These are phyloP conservation scores for Peterozyma xylosa DNA, from an alignment of 805 yeast species.

Conservation along the genomic window DNA sequence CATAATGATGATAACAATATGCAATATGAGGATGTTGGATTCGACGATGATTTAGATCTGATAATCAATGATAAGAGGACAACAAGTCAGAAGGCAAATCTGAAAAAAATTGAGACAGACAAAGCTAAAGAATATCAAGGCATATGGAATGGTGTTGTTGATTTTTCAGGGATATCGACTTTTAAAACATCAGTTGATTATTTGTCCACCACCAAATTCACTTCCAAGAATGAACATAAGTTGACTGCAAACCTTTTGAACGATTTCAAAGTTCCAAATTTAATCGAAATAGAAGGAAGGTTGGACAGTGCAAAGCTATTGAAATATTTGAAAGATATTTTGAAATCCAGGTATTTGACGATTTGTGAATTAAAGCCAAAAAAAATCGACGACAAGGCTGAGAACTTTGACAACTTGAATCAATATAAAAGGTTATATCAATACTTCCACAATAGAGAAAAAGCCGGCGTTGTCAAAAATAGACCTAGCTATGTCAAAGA, in stretches of 20 bases:
- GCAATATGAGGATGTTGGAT: conserved; percentile 15
- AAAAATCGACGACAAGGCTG: conserved; percentile 14
- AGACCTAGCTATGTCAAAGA: conserved; percentile 50
- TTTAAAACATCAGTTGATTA: conserved; percentile 5
- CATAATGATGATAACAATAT: background rate
- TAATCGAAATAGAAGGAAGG: conserved; percentile 47
- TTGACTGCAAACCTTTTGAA: conserved; percentile 1
- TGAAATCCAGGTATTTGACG: conserved; percentile 43
- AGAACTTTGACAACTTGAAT: conserved; percentile 16
- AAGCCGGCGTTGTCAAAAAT: conserved; percentile 54
- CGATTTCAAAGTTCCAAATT: conserved; percentile 1
- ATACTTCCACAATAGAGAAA: conserved; percentile 36
- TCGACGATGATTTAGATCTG: conserved; percentile 27
- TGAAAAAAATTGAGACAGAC: background rate
- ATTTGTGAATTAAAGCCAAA: conserved; percentile 33
- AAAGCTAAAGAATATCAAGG: conserved; percentile 4
- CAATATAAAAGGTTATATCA: conserved; percentile 28
- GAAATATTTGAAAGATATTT: conserved; percentile 42
- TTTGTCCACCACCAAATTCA: conserved; percentile 3
- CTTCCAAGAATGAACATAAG: background rate
- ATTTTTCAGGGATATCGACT: conserved; percentile 9
- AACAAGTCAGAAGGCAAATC: conserved; percentile 6
- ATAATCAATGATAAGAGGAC: conserved; percentile 19
- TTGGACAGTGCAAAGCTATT: conserved; percentile 48
- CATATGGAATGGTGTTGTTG: conserved; percentile 11